phyloP scores from a whole-genome alignment of 192 early-diverging fungal species.

The Coemansia umbellata region DNA sequence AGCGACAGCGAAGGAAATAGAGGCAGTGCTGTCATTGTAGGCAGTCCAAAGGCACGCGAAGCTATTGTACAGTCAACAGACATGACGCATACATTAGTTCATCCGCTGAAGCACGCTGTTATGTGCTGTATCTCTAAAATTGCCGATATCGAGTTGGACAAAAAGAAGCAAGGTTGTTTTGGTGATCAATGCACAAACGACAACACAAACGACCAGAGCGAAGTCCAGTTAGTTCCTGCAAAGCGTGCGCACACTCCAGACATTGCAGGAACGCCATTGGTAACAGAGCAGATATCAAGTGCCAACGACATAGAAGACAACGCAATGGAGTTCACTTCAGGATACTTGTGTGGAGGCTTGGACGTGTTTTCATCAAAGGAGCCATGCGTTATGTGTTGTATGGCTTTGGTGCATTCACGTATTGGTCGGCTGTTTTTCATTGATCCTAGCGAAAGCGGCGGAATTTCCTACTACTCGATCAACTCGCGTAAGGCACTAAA shows the following conservation, averaged over 20 bases:
- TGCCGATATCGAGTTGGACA: slow-evolving; percentile 54
- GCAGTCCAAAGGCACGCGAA: slow-evolving; percentile 48
- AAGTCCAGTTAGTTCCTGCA: too few relatives aligned
- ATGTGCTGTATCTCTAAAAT: slow-evolving; percentile 74
- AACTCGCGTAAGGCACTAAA: slow-evolving; percentile 36
- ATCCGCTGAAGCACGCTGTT: slow-evolving; percentile 76
- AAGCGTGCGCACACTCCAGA: slow-evolving; percentile 18
- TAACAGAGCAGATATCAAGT: too few relatives aligned
- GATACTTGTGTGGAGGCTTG: slow-evolving; percentile 78
- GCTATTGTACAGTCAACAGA: slow-evolving; percentile 53
- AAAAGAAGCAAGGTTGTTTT: too few relatives aligned
- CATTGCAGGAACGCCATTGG: not conserved
- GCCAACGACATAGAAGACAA: not conserved
- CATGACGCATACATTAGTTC: slow-evolving; percentile 37
- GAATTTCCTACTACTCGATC: slow-evolving; percentile 30
- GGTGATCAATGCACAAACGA: too few relatives aligned
- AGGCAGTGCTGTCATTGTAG: slow-evolving; percentile 17
- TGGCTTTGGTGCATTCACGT: slow-evolving; percentile 93
- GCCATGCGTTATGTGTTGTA: slow-evolving; percentile 91
- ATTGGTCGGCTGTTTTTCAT: slow-evolving; percentile 80
- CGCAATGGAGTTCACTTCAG: too few relatives aligned
- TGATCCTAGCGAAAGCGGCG: not conserved
- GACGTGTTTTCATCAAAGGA: slow-evolving; percentile 80
- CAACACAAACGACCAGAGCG: too few relatives aligned
- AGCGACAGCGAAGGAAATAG: not conserved